These are phyloP conservation scores for Phialemonium atrogriseum DNA, from an alignment of 2,329 filamentous ascomycete species.

Conservation along the genomic window DNA sequence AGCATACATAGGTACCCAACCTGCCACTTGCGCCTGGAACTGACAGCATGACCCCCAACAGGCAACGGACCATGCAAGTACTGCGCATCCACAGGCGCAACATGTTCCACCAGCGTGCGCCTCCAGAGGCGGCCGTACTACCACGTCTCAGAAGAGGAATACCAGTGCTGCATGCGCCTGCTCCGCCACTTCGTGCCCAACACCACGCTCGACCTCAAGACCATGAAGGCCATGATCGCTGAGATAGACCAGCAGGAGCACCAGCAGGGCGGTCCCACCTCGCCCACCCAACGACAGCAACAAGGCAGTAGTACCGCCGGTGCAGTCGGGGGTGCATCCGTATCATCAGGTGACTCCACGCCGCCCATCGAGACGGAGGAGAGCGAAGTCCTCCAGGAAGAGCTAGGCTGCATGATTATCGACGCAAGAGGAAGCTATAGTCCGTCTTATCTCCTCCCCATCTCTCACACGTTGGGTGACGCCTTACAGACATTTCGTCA, in stretches of 20 bases:
- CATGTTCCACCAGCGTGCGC: constrained; percentile 7
- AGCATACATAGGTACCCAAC: not conserved
- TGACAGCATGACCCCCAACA: constrained; percentile 3
- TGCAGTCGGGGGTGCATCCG: too few relatives aligned
- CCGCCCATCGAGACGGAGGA: constrained; percentile 5
- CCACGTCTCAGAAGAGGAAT: constrained; percentile 7
- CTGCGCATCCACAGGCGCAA: constrained; percentile 5
- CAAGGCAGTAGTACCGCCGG: too few relatives aligned
- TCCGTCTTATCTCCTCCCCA: not conserved
- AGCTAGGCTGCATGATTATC: constrained; percentile 6
- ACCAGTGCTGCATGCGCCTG: constrained; percentile 7
- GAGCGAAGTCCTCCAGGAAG: constrained; percentile 7
- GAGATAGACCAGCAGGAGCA: constrained; percentile 5
- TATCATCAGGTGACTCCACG: too few relatives aligned
- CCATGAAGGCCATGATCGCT: constrained; percentile 7
- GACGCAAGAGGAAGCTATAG: constrained; percentile 5
- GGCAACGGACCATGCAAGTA: constrained; percentile 6
- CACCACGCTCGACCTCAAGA: constrained; percentile 5
- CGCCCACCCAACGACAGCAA: too few relatives aligned
- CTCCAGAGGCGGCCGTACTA: constrained; percentile 6
- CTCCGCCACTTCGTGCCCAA: constrained; percentile 6
- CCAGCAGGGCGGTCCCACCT: not conserved
- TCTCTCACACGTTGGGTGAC: not conserved
- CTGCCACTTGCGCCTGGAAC: too few relatives aligned
- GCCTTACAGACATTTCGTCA: not conserved